Conservation (phyloP, 2,329 filamentous ascomycete genomes). For the Aspergillus sp. region DNA sequence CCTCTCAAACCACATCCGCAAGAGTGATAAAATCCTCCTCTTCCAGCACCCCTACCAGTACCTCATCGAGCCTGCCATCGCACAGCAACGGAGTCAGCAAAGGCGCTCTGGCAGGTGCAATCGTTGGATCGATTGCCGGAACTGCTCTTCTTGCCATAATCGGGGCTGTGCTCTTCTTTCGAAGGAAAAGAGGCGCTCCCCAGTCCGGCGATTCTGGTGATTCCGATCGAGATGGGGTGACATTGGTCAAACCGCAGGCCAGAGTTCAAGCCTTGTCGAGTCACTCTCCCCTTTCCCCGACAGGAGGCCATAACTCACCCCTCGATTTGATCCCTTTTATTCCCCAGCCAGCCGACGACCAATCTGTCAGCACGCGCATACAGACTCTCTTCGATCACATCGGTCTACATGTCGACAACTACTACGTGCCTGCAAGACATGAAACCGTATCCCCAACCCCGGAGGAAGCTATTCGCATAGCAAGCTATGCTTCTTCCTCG, state of each 20-base stretch:
- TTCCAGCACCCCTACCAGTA: background rate
- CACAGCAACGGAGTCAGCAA: conserved; percentile 9
- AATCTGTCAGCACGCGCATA: conserved; percentile 26
- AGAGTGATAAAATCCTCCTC: no score
- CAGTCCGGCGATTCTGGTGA: background rate
- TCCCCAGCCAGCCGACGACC: conserved; percentile 36
- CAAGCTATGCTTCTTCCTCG: conserved; percentile 23
- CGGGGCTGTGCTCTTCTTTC: conserved; percentile 24
- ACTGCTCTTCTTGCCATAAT: conserved; percentile 25
- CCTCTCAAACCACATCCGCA: no score
- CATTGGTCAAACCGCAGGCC: background rate
- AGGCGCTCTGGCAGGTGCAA: conserved; percentile 28
- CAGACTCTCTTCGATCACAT: conserved; percentile 38
- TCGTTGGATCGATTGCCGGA: conserved; percentile 29
- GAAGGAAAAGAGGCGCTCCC: background rate
- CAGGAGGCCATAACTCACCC: background rate
- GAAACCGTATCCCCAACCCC: background rate
- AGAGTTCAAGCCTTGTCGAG: background rate
- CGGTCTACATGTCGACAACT: conserved; percentile 41
- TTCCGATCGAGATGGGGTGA: background rate
- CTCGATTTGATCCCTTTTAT: conserved; percentile 18
- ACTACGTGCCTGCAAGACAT: conserved; percentile 25
- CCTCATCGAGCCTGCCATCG: background rate
- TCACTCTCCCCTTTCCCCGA: background rate
- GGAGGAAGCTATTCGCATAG: conserved; percentile 11